A percentile compares a stretch with the other conserved stretches of the same genome.
phyloP scores from a whole-genome alignment of 2,329 filamentous ascomycete genomes.

The Orbilia oligospora region DNA sequence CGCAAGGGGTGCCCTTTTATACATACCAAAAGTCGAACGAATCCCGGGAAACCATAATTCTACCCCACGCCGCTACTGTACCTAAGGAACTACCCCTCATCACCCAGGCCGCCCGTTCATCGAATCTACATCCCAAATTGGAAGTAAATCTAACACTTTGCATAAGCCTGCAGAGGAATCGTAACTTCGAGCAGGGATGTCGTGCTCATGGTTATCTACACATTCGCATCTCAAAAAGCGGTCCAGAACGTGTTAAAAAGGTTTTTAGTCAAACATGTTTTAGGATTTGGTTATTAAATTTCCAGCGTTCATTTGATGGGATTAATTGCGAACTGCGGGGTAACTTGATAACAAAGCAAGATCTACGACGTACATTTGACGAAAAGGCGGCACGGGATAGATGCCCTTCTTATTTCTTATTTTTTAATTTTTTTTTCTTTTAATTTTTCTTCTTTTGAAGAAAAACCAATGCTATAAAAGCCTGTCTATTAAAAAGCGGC shows the following conservation, averaged over 20 bases:
- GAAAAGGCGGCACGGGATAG: conserved; percentile 25
- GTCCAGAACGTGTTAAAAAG: neutral
- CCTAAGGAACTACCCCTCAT: conserved; percentile 15
- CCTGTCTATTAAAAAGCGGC: neutral
- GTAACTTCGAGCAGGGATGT: conserved; percentile 55
- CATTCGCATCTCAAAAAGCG: neutral
- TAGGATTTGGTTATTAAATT: neutral
- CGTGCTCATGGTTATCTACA: conserved; percentile 30
- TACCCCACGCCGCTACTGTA: conserved; percentile 27
- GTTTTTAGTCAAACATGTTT: neutral
- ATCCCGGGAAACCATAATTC: conserved; percentile 3
- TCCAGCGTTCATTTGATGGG: too few species aligned
- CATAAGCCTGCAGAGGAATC: conserved; percentile 15
- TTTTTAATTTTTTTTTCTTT: neutral
- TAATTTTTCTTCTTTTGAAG: neutral
- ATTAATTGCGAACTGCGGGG: conserved; percentile 33
- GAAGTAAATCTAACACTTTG: conserved; percentile 20
- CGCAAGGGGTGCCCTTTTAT: conserved; percentile 16
- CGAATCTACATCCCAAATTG: conserved; percentile 14
- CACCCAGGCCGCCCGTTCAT: neutral
- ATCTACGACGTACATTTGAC: conserved; percentile 28
- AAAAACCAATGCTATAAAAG: neutral
- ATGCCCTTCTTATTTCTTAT: too few species aligned
- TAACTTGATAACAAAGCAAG: conserved; percentile 23
- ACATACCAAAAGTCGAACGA: neutral